These are phyloP conservation scores for Albophoma yamanashiensis DNA, from an alignment of 2,329 filamentous ascomycete species.

Conservation along the genomic window DNA sequence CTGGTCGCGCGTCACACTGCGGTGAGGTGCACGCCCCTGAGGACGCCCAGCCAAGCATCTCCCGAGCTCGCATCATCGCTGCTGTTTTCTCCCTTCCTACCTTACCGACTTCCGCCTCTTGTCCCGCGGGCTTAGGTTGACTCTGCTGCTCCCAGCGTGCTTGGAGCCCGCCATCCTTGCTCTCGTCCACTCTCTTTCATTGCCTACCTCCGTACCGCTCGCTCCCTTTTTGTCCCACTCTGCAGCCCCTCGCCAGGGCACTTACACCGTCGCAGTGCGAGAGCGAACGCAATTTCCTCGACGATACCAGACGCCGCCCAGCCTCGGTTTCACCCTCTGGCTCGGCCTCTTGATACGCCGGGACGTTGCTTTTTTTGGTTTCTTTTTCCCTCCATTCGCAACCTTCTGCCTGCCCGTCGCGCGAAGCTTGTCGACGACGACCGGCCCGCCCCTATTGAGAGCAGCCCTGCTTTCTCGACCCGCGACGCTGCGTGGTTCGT, in stretches of 20 bases:
- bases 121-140: not conserved
- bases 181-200: not conserved
- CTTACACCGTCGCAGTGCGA: slow-evolving; percentile 1
- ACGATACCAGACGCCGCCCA: not conserved
- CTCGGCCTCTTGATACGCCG: not conserved
- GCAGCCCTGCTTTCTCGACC: not conserved
- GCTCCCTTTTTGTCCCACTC: not conserved
- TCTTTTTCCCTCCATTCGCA: not conserved
- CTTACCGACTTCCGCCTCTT: not conserved
- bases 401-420: not conserved
- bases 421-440: not conserved
- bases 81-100: not conserved
- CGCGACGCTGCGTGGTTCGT: not conserved
- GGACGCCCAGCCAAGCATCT: not conserved
- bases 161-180: not conserved
- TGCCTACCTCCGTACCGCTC: not conserved
- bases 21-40: not conserved
- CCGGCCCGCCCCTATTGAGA: not conserved
- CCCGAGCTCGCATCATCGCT: not conserved
- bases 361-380: not conserved
- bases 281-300: not conserved
- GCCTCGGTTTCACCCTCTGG: not conserved
- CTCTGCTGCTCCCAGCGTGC: not conserved
- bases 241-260: not conserved
- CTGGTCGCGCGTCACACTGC: slow-evolving; percentile 1